A percentile compares a stretch with the other conserved stretches of the same genome.
Conservation (phyloP, 177 flowering plant genomes). For the Vitis hybrid region DNA sequence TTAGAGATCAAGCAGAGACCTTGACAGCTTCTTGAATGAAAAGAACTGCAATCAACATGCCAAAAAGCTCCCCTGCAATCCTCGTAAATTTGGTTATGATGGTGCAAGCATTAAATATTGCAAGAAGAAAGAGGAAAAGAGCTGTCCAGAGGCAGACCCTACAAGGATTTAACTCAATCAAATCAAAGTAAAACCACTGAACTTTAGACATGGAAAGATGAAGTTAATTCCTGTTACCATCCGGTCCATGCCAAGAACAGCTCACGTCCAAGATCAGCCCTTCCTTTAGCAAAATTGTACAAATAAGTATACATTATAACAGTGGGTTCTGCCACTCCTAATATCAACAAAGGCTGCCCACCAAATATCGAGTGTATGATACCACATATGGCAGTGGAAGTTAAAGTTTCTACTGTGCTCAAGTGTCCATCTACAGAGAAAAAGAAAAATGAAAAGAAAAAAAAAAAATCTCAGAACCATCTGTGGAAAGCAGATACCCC, state of each 20-base stretch:
- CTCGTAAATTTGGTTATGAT: conserved; percentile 39
- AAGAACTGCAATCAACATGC: conserved; percentile 38
- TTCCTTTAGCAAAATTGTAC: conserved; percentile 47
- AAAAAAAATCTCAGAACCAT: not conserved
- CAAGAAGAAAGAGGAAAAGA: conserved; percentile 33
- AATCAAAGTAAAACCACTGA: not conserved
- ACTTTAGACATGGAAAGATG: not conserved
- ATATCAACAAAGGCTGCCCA: conserved; percentile 71
- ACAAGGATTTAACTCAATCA: not conserved
- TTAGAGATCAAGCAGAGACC: conserved; percentile 13
- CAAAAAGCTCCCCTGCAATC: conserved; percentile 49
- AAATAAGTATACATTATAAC: conserved; percentile 71
- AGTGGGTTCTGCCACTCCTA: conserved; percentile 82
- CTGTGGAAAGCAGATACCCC: not conserved
- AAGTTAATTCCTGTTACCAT: conserved; percentile 36
- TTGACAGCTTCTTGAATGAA: conserved; percentile 37
- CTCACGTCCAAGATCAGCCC: conserved; percentile 45
- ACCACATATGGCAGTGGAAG: conserved; percentile 77
- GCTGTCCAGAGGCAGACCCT: conserved; percentile 53
- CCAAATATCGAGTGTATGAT: conserved; percentile 69
- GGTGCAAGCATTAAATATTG: conserved; percentile 38
- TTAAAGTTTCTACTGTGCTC: conserved; percentile 65
- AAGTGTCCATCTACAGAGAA: conserved; percentile 52
- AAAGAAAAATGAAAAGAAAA: not conserved
- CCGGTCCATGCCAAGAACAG: conserved; percentile 78